Percentiles rank a stretch among this genome's conserved stretches.
Evolutionary conservation across 2,329 filamentous ascomycete species (phyloP).

Genomic region (Leptosphaerulina australis): DNA sequence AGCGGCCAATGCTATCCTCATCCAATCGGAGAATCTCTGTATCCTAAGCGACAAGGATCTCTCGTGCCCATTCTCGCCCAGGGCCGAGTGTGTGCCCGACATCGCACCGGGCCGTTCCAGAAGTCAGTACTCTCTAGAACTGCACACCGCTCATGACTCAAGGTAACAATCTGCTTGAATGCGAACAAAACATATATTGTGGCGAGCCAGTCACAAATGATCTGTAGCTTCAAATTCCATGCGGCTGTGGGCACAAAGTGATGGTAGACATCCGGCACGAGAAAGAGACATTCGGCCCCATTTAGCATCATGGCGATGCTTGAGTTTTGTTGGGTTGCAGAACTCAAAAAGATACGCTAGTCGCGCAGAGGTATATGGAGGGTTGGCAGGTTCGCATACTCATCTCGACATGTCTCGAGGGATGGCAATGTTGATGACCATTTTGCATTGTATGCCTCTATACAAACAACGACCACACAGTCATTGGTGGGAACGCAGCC

Average conservation of each 20-base stretch:
- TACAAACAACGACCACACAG: no score
- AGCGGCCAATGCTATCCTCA: conserved; percentile 46
- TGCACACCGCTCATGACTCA: conserved; percentile 70
- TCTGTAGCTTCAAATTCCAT: conserved; percentile 48
- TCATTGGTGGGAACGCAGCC: conserved; percentile 18
- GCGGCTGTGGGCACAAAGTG: conserved; percentile 62
- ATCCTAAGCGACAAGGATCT: conserved; percentile 26
- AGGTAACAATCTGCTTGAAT: conserved; percentile 75
- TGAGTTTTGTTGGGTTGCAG: no score
- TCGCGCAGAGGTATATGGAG: no score
- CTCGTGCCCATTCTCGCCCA: conserved; percentile 42
- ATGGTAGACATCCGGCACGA: conserved; percentile 63
- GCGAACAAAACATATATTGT: conserved; percentile 80
- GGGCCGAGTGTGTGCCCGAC: conserved; percentile 65
- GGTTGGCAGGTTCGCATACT: no score
- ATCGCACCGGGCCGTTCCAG: conserved; percentile 74
- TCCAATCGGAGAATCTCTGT: conserved; percentile 49
- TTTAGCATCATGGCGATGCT: conserved; percentile 58
- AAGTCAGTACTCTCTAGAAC: conserved; percentile 72
- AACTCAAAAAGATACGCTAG: no score
- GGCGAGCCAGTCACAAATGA: conserved; percentile 74
- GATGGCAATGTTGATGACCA: no score
- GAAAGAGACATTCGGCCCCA: conserved; percentile 60
- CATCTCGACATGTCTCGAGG: no score
- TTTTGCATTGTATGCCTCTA: no score